Conservation (phyloP, 2,329 filamentous ascomycete genomes). For the Trichoderma lentiforme region DNA sequence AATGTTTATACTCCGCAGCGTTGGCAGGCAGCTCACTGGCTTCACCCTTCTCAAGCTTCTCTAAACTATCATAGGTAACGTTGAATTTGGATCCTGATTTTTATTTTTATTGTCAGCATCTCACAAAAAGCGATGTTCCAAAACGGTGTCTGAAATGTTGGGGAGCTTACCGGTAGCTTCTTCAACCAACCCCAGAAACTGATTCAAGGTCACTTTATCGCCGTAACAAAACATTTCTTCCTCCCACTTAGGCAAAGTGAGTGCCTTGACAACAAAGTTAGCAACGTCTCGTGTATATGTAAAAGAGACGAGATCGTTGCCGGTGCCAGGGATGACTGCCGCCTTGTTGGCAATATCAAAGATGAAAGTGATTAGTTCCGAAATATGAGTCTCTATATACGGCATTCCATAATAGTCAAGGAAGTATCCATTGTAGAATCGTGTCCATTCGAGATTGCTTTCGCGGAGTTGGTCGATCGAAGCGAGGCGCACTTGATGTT, state of each 20-base stretch:
- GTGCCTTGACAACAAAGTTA: neutral
- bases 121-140: neutral
- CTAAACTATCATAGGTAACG: neutral
- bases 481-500: neutral
- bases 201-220: neutral
- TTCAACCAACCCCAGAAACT: neutral
- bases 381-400: neutral
- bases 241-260: neutral
- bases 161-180: neutral
- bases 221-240: neutral
- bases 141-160: neutral
- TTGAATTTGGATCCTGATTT: neutral
- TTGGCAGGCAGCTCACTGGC: neutral
- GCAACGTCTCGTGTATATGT: neutral
- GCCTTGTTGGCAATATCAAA: neutral
- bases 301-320: neutral
- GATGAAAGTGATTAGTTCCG: neutral
- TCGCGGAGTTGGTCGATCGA: neutral
- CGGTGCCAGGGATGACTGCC: neutral
- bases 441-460: neutral
- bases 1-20: neutral
- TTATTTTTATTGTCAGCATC: neutral
- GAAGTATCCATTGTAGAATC: neutral
- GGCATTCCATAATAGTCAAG: constrained; percentile 4
- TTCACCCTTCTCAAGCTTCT: neutral